Conservation (phyloP, 371 early-diverging fungal genomes). For the Fennellomyces sp. region DNA sequence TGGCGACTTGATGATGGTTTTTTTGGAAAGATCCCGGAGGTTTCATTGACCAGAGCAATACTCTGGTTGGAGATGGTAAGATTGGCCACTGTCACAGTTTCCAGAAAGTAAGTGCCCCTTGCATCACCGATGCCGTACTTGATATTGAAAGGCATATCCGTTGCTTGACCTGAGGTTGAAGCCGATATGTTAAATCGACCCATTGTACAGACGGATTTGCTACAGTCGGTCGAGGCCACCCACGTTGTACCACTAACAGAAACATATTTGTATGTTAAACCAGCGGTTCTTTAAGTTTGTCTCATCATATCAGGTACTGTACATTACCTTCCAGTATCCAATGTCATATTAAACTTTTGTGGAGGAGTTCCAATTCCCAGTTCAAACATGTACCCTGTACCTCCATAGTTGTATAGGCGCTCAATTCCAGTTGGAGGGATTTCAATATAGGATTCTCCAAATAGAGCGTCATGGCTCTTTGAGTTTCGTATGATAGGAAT, state of each 20-base stretch:
- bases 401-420: conserved; percentile 29
- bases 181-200: conserved; percentile 23
- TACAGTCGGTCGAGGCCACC: conserved; percentile 38
- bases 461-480: not conserved
- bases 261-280: not conserved
- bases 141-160: conserved; percentile 19
- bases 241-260: conserved; percentile 22
- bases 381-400: conserved; percentile 29
- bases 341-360: conserved; percentile 29
- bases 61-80: conserved; percentile 21
- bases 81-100: conserved; percentile 28
- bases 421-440: not conserved
- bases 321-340: conserved; percentile 47
- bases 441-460: not conserved
- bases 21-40: too few relatives aligned
- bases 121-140: conserved; percentile 44
- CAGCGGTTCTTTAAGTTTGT: not conserved
- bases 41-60: conserved; percentile 30
- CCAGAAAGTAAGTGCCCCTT: conserved; percentile 35
- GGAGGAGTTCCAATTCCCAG: conserved; percentile 40
- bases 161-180: conserved; percentile 30
- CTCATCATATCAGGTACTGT: not conserved
- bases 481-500: conserved; percentile 4
- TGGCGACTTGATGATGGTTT: too few relatives aligned
- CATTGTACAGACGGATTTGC: conserved; percentile 23